Percentiles rank a stretch among this genome's conserved stretches.
Evolutionary conservation across 2,329 filamentous ascomycete species (phyloP).

Genomic region (Ophiostoma sp.): DNA sequence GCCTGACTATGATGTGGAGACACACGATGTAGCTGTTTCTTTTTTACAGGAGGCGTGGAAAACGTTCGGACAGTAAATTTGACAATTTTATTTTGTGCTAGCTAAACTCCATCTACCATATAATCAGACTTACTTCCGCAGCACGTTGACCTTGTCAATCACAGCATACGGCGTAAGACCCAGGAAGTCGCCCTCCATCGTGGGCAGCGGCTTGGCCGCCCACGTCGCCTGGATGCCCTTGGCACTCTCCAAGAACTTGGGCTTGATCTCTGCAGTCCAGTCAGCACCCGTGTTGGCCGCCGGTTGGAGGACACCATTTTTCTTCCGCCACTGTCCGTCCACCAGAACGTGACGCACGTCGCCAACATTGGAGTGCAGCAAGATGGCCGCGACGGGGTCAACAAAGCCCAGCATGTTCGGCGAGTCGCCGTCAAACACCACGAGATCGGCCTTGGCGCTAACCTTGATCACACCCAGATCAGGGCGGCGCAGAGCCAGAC

Average conservation of each 20-base stretch:
- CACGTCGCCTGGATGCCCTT: not conserved
- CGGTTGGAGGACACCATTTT: not conserved
- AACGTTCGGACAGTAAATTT: not conserved
- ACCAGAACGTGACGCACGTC: not conserved
- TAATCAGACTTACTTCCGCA: not conserved
- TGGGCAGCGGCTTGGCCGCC: not conserved
- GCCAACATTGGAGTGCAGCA: slow-evolving; percentile 1
- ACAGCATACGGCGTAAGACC: not conserved
- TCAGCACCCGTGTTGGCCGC: not conserved
- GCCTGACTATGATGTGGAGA: slow-evolving; percentile 13
- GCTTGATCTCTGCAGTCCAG: not conserved
- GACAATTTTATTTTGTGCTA: too few species aligned
- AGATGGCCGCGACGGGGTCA: not conserved
- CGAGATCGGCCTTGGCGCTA: not conserved
- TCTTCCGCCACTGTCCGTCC: not conserved
- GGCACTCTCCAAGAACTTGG: not conserved
- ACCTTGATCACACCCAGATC: not conserved
- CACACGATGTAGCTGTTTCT: slow-evolving; percentile 3
- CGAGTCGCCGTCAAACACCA: slow-evolving; percentile 3
- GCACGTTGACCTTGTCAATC: not conserved
- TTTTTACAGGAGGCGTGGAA: slow-evolving; percentile 17
- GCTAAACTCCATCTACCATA: not conserved
- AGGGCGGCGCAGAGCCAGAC: not conserved
- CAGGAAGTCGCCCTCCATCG: not conserved
- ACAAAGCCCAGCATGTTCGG: slow-evolving; percentile 8